Percentiles rank a stretch among this genome's conserved stretches.
These are phyloP conservation scores for Themeda triandra DNA, from an alignment of 176 grass and related monocot species.

Conservation along the genomic window DNA sequence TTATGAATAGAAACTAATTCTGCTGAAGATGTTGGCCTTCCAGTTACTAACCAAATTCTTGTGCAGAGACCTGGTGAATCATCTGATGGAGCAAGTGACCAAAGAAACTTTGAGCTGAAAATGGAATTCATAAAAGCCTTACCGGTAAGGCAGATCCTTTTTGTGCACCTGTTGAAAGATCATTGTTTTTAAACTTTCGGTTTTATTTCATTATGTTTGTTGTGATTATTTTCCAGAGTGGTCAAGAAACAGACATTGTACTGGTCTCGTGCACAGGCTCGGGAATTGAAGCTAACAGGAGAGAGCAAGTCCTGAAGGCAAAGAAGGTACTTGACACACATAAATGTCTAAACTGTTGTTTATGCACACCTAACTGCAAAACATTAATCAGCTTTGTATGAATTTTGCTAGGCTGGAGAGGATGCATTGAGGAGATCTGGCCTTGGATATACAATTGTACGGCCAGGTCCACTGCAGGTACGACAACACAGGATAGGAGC, in stretches of 20 bases:
- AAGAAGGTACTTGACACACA: slow-evolving; percentile 54
- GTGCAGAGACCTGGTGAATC: slow-evolving; percentile 78
- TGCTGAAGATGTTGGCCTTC: not conserved
- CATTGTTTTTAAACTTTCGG: not conserved
- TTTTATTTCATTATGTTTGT: not conserved
- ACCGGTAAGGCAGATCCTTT: slow-evolving; percentile 70
- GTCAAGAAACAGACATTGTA: slow-evolving; percentile 88
- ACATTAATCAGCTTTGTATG: slow-evolving; percentile 5
- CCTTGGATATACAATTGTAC: slow-evolving; percentile 93
- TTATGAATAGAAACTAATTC: not conserved
- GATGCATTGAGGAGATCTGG: slow-evolving; percentile 90
- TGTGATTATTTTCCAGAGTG: slow-evolving; percentile 43
- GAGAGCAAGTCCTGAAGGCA: slow-evolving; percentile 92
- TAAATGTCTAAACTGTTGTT: not conserved
- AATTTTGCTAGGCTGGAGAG: slow-evolving; percentile 67
- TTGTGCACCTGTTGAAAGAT: not conserved
- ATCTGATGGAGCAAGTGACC: slow-evolving; percentile 64
- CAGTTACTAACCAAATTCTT: slow-evolving; percentile 8
- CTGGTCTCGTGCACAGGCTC: slow-evolving; percentile 92
- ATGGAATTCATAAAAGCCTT: slow-evolving; percentile 96
- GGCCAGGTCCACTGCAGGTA: slow-evolving; percentile 87
- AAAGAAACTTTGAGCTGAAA: slow-evolving; percentile 89
- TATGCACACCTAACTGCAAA: slow-evolving; percentile 24
- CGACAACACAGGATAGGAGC: slow-evolving; percentile 31
- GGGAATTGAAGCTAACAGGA: slow-evolving; percentile 74